Evolutionary conservation across 2,329 filamentous ascomycete genomes (phyloP), one percentile per base, ranked within the genome.

Genomic region (Pochonia chlamydosporia): DNA sequence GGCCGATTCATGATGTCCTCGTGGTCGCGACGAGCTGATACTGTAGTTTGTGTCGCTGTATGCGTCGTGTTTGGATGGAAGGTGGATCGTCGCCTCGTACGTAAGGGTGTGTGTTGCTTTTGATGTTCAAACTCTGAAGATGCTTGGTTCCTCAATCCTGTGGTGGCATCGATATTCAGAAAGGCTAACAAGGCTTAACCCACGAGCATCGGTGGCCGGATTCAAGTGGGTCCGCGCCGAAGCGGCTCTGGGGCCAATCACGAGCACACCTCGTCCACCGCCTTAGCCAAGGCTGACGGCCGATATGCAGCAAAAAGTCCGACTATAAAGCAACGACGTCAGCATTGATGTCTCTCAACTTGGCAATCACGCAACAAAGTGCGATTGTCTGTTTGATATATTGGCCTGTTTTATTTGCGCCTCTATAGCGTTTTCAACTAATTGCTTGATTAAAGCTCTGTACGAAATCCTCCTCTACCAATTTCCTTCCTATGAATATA

Each of bases 401-500:
- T 30, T n/a, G 7, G 14, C 4, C 21, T 13, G 14, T 24, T 14
- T 20, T 36, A 11, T 24, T 11, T 41, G 40, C 21, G 5, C 16
- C 16, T 45, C 18, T n/a, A 24, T 46, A 14, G 18, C 33, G 23
- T 26, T 8, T 43, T 52, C 48, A 58, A 28, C 52, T 51, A 9
- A 68, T 35, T 10, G 55, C 49, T 62, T 51, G 46, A 40, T 52
- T 56, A 41, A 73, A 64, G 50, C 69, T 84, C 44, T 63, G 59
- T 52, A 69, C 65, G 56, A 85, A 78, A 47, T 78, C 68, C 40
- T 76, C 66, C n/a, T 63, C 63, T 18, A 63, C 67, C 46, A 85
- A 58, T 37, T 75, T 68, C 49, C 78, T 72, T 39, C 82, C 82
- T 61, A 86, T 85, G 40, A 86, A 57, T 9, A 86, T 77, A 42